Percentiles rank a stretch among this genome's conserved stretches.
Conservation (phyloP, 2,329 filamentous ascomycete species). For the Peltaster fructicola region DNA sequence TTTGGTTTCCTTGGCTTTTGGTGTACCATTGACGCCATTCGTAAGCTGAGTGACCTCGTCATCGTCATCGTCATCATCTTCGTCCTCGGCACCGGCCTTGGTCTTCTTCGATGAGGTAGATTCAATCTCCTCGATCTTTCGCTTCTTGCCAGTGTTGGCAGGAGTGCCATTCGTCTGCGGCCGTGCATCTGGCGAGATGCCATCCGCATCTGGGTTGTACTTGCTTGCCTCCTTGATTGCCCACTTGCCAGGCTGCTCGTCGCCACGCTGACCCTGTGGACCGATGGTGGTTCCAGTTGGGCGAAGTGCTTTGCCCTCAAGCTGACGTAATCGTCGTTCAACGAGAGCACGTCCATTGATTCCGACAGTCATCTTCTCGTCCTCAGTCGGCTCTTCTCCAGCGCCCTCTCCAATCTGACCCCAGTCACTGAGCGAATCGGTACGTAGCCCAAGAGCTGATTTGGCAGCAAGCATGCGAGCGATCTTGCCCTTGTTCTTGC, state of each 20-base stretch:
- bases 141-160: slow-evolving; percentile 4
- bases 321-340: slow-evolving; percentile 54
- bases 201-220: slow-evolving; percentile 91
- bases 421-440: slow-evolving; percentile 74
- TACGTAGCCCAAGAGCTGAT: slow-evolving; percentile 78
- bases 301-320: slow-evolving; percentile 82
- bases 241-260: slow-evolving; percentile 55
- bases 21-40: slow-evolving; percentile 9
- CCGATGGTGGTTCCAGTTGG: slow-evolving; percentile 58
- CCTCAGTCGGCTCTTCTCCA: slow-evolving; percentile 51
- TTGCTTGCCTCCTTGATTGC: slow-evolving; percentile 82
- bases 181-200: slow-evolving; percentile 51
- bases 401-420: slow-evolving; percentile 49
- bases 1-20: slow-evolving; percentile 12
- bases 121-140: slow-evolving; percentile 5
- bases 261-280: slow-evolving; percentile 46
- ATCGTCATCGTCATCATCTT: slow-evolving; percentile 3
- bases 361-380: slow-evolving; percentile 72
- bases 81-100: slow-evolving; percentile 9
- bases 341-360: slow-evolving; percentile 53
- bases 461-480: slow-evolving; percentile 91
- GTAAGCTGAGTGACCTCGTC: slow-evolving; percentile 7
- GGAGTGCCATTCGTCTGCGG: not conserved
- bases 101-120: slow-evolving; percentile 4
- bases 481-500: slow-evolving; percentile 99